These are phyloP conservation scores for Colletotrichum viniferum DNA, from an alignment of 2,329 filamentous ascomycete genomes.

Conservation along the genomic window DNA sequence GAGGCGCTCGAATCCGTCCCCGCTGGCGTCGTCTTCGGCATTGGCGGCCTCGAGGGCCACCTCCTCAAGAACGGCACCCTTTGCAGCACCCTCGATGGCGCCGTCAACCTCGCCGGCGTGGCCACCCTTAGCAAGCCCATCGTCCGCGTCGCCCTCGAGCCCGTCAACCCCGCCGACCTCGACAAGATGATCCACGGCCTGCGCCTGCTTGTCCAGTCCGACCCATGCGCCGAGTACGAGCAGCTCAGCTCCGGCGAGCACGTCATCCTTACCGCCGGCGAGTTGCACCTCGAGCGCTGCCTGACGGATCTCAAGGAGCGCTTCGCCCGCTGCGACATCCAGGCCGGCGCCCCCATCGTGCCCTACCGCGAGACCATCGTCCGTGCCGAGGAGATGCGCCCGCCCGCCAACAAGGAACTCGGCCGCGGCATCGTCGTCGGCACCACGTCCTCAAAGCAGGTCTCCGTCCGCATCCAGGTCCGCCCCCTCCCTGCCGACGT, in stretches of 20 bases:
- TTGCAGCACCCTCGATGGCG: slow-evolving; percentile 84
- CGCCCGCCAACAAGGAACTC: slow-evolving; percentile 82
- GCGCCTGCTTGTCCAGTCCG: slow-evolving; percentile 86
- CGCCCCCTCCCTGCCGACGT: slow-evolving; percentile 78
- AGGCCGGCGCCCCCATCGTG: slow-evolving; percentile 92
- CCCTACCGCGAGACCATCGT: slow-evolving; percentile 95
- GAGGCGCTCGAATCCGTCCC: slow-evolving; percentile 85
- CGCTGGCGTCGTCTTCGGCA: slow-evolving; percentile 93
- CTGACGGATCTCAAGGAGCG: slow-evolving; percentile 91
- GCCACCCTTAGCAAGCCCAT: slow-evolving; percentile 83
- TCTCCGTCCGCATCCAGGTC: slow-evolving; percentile 77
- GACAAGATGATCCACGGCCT: slow-evolving; percentile 94
- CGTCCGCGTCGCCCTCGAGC: slow-evolving; percentile 94
- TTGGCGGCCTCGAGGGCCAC: slow-evolving; percentile 88
- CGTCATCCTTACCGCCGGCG: slow-evolving; percentile 90
- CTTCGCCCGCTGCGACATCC: slow-evolving; percentile 93
- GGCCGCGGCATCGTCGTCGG: slow-evolving; percentile 81
- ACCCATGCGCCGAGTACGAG: slow-evolving; percentile 95
- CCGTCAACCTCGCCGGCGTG: slow-evolving; percentile 89
- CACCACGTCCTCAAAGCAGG: slow-evolving; percentile 83
- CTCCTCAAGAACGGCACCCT: slow-evolving; percentile 96
- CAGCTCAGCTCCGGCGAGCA: slow-evolving; percentile 93
- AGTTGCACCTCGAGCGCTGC: slow-evolving; percentile 92
- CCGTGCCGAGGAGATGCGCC: slow-evolving; percentile 87
- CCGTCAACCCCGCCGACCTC: slow-evolving; percentile 85